Conservation (phyloP, 768 basidiomycete species). For the Phanerochaete carnosa region DNA sequence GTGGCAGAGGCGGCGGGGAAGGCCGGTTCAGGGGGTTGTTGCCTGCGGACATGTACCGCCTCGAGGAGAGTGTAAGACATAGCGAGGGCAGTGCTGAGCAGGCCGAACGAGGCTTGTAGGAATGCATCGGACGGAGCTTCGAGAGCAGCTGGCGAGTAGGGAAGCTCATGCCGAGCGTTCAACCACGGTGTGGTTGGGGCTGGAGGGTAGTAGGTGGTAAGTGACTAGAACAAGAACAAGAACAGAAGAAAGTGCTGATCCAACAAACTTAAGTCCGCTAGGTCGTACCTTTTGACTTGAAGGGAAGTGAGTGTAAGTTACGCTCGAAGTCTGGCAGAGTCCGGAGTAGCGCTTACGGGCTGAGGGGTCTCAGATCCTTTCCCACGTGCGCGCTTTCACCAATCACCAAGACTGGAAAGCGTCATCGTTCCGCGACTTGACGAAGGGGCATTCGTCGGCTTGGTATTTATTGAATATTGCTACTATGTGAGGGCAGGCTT, state of each 20-base stretch:
- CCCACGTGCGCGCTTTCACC: neutral
- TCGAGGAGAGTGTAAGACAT: neutral
- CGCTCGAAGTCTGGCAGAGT: neutral
- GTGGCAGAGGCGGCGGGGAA: conserved; percentile 71
- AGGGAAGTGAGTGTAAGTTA: neutral
- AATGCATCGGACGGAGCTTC: neutral
- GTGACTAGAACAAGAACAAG: too few relatives aligned
- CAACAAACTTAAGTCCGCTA: too few relatives aligned
- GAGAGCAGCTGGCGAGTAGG: neutral
- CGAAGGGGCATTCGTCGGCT: neutral
- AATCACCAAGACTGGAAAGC: neutral
- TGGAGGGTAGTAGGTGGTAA: too few relatives aligned
- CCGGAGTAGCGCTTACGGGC: too few relatives aligned
- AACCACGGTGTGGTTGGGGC: too few relatives aligned
- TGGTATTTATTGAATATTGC: too few relatives aligned
- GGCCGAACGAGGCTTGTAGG: neutral
- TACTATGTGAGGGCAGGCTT: too few relatives aligned
- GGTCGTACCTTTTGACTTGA: too few relatives aligned
- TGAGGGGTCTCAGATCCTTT: neutral
- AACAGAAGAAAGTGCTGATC: too few relatives aligned
- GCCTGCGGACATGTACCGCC: conserved; percentile 19
- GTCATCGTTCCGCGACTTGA: neutral
- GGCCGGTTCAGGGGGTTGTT: conserved; percentile 48
- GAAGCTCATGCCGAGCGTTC: neutral
- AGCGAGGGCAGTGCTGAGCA: neutral